Conservation (phyloP, 2,329 filamentous ascomycete genomes). For the Salinomyces thailandicus region DNA sequence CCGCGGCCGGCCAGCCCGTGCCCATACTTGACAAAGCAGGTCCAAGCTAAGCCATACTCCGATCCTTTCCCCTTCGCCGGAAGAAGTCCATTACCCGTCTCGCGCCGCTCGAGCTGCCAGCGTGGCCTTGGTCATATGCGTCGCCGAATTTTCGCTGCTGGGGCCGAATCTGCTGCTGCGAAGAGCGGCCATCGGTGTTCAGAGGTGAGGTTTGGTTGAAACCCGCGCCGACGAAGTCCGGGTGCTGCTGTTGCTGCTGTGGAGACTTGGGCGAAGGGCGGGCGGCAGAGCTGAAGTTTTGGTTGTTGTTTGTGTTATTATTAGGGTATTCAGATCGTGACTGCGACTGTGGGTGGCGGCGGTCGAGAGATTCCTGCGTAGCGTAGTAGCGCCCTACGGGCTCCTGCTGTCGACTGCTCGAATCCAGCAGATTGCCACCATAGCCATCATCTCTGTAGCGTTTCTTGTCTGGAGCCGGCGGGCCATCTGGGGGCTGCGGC, state of each 20-base stretch:
- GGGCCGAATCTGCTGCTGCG: conserved; percentile 45
- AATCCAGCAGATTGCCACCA: conserved; percentile 13
- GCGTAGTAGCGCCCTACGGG: conserved; percentile 25
- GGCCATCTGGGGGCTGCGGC: conserved; percentile 8
- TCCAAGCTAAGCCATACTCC: conserved; percentile 10
- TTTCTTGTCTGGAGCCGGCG: conserved; percentile 18
- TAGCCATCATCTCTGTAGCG: conserved; percentile 25
- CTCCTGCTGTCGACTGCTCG: conserved; percentile 13
- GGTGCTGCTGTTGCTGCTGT: conserved; percentile 6
- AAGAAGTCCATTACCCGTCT: conserved; percentile 98
- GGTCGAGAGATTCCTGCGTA: conserved; percentile 15
- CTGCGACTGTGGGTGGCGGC: conserved; percentile 9
- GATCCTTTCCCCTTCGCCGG: conserved; percentile 65
- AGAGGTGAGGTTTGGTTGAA: conserved; percentile 19
- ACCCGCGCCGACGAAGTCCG: conserved; percentile 25
- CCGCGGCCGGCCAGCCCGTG: neutral
- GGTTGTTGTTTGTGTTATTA: too few relatives aligned
- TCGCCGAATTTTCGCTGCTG: conserved; percentile 78
- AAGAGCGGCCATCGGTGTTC: conserved; percentile 16
- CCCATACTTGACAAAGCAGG: neutral
- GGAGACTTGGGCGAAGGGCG: too few relatives aligned
- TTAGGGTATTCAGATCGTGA: conserved; percentile 1
- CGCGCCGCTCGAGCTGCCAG: conserved; percentile 76
- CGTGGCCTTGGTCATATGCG: conserved; percentile 66
- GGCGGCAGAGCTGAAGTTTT: too few relatives aligned